Evolutionary conservation across 495 filamentous ascomycete species (phyloP).

Genomic region (Aspergillus sparsus): DNA sequence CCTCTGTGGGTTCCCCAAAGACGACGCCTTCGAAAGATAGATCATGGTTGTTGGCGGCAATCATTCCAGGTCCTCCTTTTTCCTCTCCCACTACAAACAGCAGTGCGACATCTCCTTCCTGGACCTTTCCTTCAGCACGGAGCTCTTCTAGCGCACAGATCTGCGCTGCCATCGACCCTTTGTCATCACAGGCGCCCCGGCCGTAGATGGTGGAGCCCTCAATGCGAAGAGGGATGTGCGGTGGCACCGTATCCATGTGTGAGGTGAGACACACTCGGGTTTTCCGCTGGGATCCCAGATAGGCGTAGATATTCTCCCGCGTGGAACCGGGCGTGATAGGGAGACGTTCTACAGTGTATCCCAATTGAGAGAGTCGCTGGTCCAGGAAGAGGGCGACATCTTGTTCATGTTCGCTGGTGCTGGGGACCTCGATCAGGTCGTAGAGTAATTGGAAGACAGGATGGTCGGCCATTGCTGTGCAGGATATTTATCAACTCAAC

Average conservation of each 20-base stretch:
- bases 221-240: constrained; percentile 53
- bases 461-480: neutral
- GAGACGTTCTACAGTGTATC: constrained; percentile 35
- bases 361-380: constrained; percentile 25
- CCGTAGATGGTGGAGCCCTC: constrained; percentile 59
- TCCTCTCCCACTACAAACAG: constrained; percentile 86
- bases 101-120: constrained; percentile 54
- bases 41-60: constrained; percentile 23
- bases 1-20: constrained; percentile 81
- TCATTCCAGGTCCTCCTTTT: constrained; percentile 72
- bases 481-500: too few relatives aligned
- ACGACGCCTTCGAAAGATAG: constrained; percentile 58
- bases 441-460: constrained; percentile 24
- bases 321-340: constrained; percentile 29
- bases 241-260: constrained; percentile 64
- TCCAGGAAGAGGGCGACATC: constrained; percentile 29
- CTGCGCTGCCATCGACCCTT: constrained; percentile 76
- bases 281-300: constrained; percentile 20
- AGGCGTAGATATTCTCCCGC: constrained; percentile 31
- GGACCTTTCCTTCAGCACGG: constrained; percentile 15
- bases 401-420: constrained; percentile 33
- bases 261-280: constrained; percentile 58
- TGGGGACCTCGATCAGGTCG: constrained; percentile 29
- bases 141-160: constrained; percentile 56
- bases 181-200: constrained; percentile 79